phyloP scores from a whole-genome alignment of 2,329 filamentous ascomycete species.

The Emmonsiellopsis sp. region DNA sequence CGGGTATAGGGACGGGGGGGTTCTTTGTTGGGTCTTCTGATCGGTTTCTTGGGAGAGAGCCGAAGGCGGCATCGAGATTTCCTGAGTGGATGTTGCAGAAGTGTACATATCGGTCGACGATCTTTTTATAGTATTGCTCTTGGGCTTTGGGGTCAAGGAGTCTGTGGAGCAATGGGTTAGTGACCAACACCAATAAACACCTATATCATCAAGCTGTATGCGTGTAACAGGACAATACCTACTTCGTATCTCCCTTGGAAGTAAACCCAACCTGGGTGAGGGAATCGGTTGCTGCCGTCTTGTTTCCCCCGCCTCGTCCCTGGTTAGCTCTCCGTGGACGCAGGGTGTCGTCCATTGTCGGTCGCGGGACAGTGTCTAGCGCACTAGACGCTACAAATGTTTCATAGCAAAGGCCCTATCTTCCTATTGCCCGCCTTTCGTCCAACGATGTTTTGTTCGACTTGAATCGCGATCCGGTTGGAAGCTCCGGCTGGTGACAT shows the following conservation, averaged over 20 bases:
- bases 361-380: neutral
- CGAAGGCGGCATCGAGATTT: conserved; percentile 66
- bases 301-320: conserved; percentile 61
- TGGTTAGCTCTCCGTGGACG: conserved; percentile 6
- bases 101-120: conserved; percentile 79
- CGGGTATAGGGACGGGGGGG: conserved; percentile 23
- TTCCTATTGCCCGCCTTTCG: neutral
- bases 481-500: neutral
- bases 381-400: neutral
- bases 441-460: neutral
- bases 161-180: conserved; percentile 36
- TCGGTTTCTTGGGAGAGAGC: conserved; percentile 45
- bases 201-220: conserved; percentile 5
- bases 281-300: conserved; percentile 59
- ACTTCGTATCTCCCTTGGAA: conserved; percentile 87
- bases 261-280: conserved; percentile 75
- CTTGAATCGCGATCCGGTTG: neutral
- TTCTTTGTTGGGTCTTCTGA: conserved; percentile 32
- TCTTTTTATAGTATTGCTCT: conserved; percentile 76
- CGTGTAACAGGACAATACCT: conserved; percentile 12
- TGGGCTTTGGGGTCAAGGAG: conserved; percentile 68
- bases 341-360: conserved; percentile 3
- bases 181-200: conserved; percentile 1
- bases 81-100: conserved; percentile 73
- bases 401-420: neutral